Percentiles rank a stretch among this genome's conserved stretches.
These are phyloP conservation scores for Marasmius tenuissimus DNA, from an alignment of 1,284 basidiomycete species.

Conservation along the genomic window DNA sequence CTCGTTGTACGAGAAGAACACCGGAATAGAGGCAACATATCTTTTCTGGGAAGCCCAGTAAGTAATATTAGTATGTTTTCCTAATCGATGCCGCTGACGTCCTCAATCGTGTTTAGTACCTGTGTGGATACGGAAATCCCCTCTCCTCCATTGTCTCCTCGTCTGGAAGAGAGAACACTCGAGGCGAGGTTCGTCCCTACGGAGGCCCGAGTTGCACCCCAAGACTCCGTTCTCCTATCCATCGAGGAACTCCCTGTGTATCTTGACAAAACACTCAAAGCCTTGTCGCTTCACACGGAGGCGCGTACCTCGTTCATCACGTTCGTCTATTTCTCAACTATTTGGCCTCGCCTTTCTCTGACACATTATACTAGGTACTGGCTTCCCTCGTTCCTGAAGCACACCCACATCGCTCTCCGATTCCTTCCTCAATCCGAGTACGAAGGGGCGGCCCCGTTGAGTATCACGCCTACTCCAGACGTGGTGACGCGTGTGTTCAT, in stretches of 20 bases:
- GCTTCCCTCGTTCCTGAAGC: constrained; percentile 40
- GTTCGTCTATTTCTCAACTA: neutral
- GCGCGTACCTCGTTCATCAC: constrained; percentile 16
- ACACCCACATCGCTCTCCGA: constrained; percentile 40
- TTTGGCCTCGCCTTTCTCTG: neutral
- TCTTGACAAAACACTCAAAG: constrained; percentile 9
- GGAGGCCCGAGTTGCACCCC: neutral
- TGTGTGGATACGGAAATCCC: neutral
- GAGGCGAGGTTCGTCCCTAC: constrained; percentile 5
- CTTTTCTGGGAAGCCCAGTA: constrained; percentile 1
- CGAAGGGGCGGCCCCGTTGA: constrained; percentile 36
- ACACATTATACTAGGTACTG: no score
- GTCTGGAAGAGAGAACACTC: neutral
- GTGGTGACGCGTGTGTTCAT: constrained; percentile 45
- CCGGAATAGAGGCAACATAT: neutral
- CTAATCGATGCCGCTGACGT: neutral
- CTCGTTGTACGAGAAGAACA: neutral
- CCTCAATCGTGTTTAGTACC: neutral
- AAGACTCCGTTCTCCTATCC: constrained; percentile 6
- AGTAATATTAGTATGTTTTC: neutral
- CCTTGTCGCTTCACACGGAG: constrained; percentile 12
- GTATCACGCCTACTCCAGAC: constrained; percentile 38
- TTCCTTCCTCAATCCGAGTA: constrained; percentile 43
- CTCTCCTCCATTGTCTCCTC: constrained; percentile 13
- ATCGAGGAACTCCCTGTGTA: constrained; percentile 9